These are phyloP conservation scores for Dactylellina drechsleri DNA, from an alignment of 2,329 filamentous ascomycete genomes.

Conservation along the genomic window DNA sequence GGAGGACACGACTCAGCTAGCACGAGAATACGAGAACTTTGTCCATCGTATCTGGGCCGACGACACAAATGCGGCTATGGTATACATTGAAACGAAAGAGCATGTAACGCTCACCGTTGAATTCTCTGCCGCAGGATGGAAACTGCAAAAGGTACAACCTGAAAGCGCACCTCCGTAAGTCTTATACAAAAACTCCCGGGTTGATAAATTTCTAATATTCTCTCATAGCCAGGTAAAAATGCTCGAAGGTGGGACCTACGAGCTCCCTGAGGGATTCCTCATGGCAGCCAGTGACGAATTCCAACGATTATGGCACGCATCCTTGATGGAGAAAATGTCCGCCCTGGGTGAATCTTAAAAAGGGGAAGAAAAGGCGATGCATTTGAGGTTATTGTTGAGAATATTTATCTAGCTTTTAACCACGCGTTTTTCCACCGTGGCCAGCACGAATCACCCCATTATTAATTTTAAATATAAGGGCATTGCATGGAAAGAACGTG, in stretches of 20 bases:
- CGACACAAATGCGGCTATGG: slow-evolving; percentile 16
- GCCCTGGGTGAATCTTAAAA: slow-evolving; percentile 15
- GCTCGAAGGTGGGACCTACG: slow-evolving; percentile 50
- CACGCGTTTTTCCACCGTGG: slow-evolving; percentile 10
- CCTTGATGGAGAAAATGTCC: slow-evolving; percentile 39
- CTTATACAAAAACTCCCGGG: neutral
- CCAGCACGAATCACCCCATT: slow-evolving; percentile 15
- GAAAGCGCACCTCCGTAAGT: slow-evolving; percentile 45
- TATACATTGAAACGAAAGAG: slow-evolving; percentile 47
- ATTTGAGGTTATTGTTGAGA: slow-evolving; percentile 31
- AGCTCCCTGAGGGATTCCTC: slow-evolving; percentile 40
- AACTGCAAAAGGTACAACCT: slow-evolving; percentile 30
- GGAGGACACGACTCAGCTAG: slow-evolving; percentile 42
- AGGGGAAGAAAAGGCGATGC: neutral
- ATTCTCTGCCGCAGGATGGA: slow-evolving; percentile 38
- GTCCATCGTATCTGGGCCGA: slow-evolving; percentile 38
- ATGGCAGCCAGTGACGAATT: slow-evolving; percentile 54
- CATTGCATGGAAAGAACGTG: slow-evolving; percentile 8
- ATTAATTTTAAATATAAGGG: slow-evolving; percentile 15
- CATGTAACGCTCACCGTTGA: slow-evolving; percentile 33
- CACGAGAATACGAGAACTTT: slow-evolving; percentile 42
- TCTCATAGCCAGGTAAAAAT: slow-evolving; percentile 43
- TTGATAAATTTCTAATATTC: slow-evolving; percentile 7
- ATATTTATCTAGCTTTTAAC: slow-evolving; percentile 10
- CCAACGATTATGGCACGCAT: slow-evolving; percentile 41